Base-by-base conservation (phyloP, 441 rosid species). In the Aleurites moluccanus region DNA sequence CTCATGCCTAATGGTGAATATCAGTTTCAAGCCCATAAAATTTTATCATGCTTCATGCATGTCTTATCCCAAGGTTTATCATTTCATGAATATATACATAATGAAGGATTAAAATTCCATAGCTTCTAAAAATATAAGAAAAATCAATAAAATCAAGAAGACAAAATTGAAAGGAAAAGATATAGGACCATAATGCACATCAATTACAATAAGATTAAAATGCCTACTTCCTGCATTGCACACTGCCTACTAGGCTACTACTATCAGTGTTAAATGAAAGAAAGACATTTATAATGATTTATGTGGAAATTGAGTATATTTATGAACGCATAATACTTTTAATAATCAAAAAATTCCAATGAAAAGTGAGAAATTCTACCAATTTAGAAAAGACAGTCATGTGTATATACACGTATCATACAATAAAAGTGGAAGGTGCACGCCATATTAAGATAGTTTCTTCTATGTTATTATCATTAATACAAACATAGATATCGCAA, bases 121-220 rank as follows among this genome's bases (percentile, higher is more conserved):
- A 57, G 64, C 71, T 55, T 73, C 47, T 64, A 40, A 70, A 20
- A 38, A 53, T 53, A 49, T 47, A 64, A 35, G n/a, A 10, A 18
- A 63, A 49, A 47, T 53, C 38, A 45, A 45, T 47, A 67, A 33
- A 57, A 14, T 59, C 4, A 30, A 25, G 73, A 33, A 35, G 16
- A 9, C 28, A 25, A 23, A 27, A 57, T 25, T 28, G 25, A 50
- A 62, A 50, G 33, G 11, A n/a, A n/a, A n/a, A 9, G 49, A 70
- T 38, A 57, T 4, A 30, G 56, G 38, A 53, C 49, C 47, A 44
- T 40, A 56, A 45, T 18, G 40, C 35, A 67, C 18, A 25, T 61
- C n/a, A 44, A 8, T 45, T 56, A 67, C 57, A 13, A 57, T 45
- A 67, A 10, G 23, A 33, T 30, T 44, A 7, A 55, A 57, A 67